Percentiles rank a stretch among this genome's conserved stretches.
Evolutionary conservation across 805 yeast genomes (phyloP).

Genomic region (Teunomyces gatunensis): DNA sequence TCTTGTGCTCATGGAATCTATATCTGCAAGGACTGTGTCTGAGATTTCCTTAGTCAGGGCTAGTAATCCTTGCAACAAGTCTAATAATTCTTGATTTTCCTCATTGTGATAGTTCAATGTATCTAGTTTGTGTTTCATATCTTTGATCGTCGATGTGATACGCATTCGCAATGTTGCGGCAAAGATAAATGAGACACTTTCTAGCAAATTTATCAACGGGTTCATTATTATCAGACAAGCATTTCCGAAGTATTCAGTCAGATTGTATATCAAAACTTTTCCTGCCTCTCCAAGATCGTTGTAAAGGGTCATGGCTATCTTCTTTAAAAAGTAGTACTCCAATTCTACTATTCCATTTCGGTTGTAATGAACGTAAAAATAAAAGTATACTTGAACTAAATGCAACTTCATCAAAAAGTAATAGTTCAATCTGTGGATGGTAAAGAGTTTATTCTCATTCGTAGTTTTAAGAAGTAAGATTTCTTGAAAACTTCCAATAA

Average conservation of each 20-base stretch:
- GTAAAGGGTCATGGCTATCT: slow-evolving; percentile 11
- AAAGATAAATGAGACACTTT: slow-evolving; percentile 5
- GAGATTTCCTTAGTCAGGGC: background rate
- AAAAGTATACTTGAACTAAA: slow-evolving; percentile 15
- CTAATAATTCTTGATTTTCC: background rate
- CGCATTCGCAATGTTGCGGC: slow-evolving; percentile 6
- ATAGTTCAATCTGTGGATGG: slow-evolving; percentile 11
- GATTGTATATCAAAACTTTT: background rate
- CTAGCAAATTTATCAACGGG: slow-evolving; percentile 5
- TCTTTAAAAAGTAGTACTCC: slow-evolving; percentile 16
- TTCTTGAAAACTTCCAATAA: slow-evolving; percentile 19
- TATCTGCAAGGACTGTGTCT: background rate
- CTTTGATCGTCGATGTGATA: slow-evolving; percentile 1
- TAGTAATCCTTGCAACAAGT: background rate
- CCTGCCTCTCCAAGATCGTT: slow-evolving; percentile 12
- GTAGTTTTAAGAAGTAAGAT: slow-evolving; percentile 4
- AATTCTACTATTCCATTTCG: slow-evolving; percentile 11
- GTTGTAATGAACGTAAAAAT: slow-evolving; percentile 17
- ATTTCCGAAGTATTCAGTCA: background rate
- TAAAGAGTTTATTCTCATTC: slow-evolving; percentile 4
- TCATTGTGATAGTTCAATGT: background rate
- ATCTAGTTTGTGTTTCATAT: background rate
- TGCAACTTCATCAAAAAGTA: slow-evolving; percentile 13
- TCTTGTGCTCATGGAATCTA: slow-evolving; percentile 4
- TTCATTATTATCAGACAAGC: slow-evolving; percentile 5